Evolutionary conservation across 2,329 filamentous ascomycete species (phyloP), one percentile per base, ranked within the genome.

Genomic region (Trichophyton schoenleinii): DNA sequence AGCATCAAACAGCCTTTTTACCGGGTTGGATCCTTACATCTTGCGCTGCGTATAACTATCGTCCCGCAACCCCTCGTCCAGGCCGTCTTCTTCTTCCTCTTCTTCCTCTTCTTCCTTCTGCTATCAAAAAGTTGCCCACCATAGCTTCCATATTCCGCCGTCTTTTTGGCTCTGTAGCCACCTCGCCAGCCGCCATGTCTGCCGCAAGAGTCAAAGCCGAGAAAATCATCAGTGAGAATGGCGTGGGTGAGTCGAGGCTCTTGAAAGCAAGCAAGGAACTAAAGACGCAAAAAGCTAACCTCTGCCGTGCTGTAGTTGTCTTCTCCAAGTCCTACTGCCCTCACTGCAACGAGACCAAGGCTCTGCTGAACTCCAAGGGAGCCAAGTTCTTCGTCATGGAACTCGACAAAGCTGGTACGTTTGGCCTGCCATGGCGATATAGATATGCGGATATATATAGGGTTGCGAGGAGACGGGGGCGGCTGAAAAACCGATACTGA

Each of bases 281-380:
- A 28, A 4, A 28, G 46, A 52, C 15, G 22, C 6, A 6, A 13
- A 38, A 13, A 38, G 44, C 31, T 60, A 63, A 55, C 58, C 25
- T 13, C 18, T 22, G 13, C 18, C 41, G n/a, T n/a, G 34, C 22
- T 38, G 34, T 58, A 89, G 88, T 94, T 70, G 89, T 99, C 73
- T 99, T 99, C 83, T 91, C 87, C 77, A 99, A 99, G 81, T 89
- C 87, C 15, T 96, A 90, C 80, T 99, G 94, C 83, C 91, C 91
- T 11, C 95, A 95, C 83, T 97, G 92, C 82, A 81, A 78, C 62
- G 80, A 85, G 63, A 85, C 87, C 68, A 97, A 97, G 85, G 71
- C 80, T 62, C 80, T 89, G 58, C 80, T 99, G 68, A 83, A 80
- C 70, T 79, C 84, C 62, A 68, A 85, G 62, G 84, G 85, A 66